Base-by-base conservation (phyloP, 2,329 filamentous ascomycete genomes). In the Sordariomycetes sp. region DNA sequence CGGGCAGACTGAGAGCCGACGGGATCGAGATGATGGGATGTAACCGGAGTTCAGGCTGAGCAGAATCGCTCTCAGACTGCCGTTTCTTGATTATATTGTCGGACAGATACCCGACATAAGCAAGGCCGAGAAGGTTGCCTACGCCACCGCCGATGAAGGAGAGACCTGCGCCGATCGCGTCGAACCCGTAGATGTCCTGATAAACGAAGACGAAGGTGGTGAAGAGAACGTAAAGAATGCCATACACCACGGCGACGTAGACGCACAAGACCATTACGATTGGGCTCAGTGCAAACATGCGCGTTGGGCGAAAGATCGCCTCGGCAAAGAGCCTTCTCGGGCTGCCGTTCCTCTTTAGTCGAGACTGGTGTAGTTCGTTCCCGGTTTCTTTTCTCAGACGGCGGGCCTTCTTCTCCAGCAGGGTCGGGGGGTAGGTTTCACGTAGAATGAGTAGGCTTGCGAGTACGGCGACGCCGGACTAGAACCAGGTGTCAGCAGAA, bases 261-360 rank as follows among this genome's bases (percentile, higher is more conserved):
- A 83, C 48, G 1, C 77, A 72, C 26, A 84, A 63, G 8, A 79
- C 62, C 42, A 81, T 72, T 50, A 78, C 79, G 37, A 83, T 82
- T 0, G 79, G 79, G 1, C 75, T 43, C 0, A 45, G 81, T 28
- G 61, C 48, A 8, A 86, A 66, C 30, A 86, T 61, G 44, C 75
- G 70, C 35, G 82, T 65, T 0, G 81, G 81, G 0, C 78, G 70
- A 21, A 82, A 59, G 8, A 66, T 66, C 10, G 84, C 64, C 37
- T 79, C 72, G 14, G 53, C 53, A 36, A 82, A 46, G 18, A 43
- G 39, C n/a, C 47, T 36, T 14, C 34, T 43, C 12, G 47, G 29
- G 1, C 29, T 39, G 5, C 34, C 35, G 2, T 42, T 38, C 8
- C 49, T 42, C 4, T 49, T 35, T 6, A 42, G 19, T 0, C 44